These are phyloP conservation scores for Auriscalpium vulgare DNA, from an alignment of 768 basidiomycete genomes.

Conservation along the genomic window DNA sequence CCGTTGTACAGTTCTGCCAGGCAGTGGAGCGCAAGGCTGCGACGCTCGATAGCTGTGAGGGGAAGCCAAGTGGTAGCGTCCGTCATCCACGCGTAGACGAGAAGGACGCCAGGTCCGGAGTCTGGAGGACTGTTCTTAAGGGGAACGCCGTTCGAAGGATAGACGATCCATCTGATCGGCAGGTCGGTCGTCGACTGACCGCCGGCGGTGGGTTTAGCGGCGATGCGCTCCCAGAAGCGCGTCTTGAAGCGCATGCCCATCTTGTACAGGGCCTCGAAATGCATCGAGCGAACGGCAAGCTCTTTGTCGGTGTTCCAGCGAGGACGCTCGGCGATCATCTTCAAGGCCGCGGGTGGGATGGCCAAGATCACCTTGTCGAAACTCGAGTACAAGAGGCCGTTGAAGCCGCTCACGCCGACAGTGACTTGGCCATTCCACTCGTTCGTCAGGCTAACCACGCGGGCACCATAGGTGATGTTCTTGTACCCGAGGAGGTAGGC, in stretches of 20 bases:
- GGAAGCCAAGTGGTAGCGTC: slow-evolving; percentile 16
- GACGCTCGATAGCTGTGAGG: slow-evolving; percentile 13
- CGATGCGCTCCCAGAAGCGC: slow-evolving; percentile 2
- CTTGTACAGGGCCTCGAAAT: slow-evolving; percentile 11
- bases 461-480: slow-evolving; percentile 17
- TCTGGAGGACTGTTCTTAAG: slow-evolving; percentile 2
- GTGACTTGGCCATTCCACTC: slow-evolving; percentile 7
- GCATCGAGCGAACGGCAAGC: slow-evolving; percentile 16
- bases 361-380: slow-evolving; percentile 18
- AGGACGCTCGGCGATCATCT: slow-evolving; percentile 18
- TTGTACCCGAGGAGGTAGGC: slow-evolving; percentile 13
- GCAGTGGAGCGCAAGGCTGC: slow-evolving; percentile 15
- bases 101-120: slow-evolving; percentile 19
- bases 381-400: slow-evolving; percentile 2
- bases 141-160: slow-evolving; percentile 5
- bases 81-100: slow-evolving; percentile 22
- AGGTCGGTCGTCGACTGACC: slow-evolving; percentile 9
- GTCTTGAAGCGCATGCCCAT: slow-evolving; percentile 6
- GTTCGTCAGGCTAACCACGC: slow-evolving; percentile 13
- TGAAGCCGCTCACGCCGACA: not conserved
- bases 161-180: slow-evolving; percentile 13
- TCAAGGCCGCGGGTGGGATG: slow-evolving; percentile 18
- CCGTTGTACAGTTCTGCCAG: slow-evolving; percentile 16
- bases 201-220: not conserved
- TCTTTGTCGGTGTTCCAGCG: slow-evolving; percentile 15